A percentile compares a stretch with the other conserved stretches of the same genome.
phyloP scores from a whole-genome alignment of 139 green algal species.

The Desmodesmus armatus region DNA sequence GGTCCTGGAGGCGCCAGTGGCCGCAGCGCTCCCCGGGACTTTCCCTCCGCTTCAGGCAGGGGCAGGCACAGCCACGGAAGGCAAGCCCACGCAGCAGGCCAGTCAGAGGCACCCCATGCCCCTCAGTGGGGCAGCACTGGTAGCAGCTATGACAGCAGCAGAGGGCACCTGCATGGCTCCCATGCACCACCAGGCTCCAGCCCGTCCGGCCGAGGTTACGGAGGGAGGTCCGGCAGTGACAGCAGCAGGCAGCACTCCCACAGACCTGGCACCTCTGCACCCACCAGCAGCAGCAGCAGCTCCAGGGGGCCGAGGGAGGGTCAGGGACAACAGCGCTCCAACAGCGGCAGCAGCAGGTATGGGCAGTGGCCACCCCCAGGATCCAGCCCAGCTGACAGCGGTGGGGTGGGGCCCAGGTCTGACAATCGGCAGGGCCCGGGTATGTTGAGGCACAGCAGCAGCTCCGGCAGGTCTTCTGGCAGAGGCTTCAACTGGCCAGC shows the following conservation, averaged over 20 bases:
- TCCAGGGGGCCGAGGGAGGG: too few species aligned
- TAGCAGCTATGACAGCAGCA: conserved; percentile 12
- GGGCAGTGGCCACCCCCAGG: conserved; percentile 27
- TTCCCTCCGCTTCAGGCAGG: too few species aligned
- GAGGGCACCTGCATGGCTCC: not conserved
- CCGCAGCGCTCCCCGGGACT: too few species aligned
- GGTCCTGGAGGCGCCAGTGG: too few species aligned
- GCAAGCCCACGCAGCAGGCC: too few species aligned
- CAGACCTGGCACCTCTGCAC: not conserved
- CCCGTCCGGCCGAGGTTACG: too few species aligned
- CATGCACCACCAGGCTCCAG: too few species aligned
- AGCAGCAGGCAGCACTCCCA: not conserved
- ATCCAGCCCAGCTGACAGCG: not conserved
- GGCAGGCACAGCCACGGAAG: too few species aligned
- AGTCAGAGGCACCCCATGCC: not conserved
- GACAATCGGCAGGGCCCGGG: not conserved
- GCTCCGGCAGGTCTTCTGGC: not conserved
- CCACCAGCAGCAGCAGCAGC: not conserved
- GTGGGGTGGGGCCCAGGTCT: too few species aligned
- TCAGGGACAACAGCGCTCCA: too few species aligned
- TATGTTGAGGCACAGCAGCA: too few species aligned
- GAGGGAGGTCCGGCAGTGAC: not conserved
- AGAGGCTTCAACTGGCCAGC: conserved; percentile 20
- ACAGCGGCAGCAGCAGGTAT: conserved; percentile 28
- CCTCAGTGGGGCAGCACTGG: not conserved